Conservation (phyloP, 768 basidiomycete genomes). For the Lactarius indigo region DNA sequence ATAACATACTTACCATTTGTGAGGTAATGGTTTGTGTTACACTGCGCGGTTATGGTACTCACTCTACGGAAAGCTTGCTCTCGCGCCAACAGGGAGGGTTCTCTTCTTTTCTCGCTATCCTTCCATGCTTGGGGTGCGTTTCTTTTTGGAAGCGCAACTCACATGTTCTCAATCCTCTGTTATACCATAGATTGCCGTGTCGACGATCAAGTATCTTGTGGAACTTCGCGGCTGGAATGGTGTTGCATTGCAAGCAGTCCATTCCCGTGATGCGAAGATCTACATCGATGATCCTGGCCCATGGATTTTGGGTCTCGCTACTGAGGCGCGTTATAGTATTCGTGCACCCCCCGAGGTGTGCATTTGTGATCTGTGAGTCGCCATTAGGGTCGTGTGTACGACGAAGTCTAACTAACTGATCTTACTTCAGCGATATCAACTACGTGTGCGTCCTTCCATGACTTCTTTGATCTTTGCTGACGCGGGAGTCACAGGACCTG, state of each 20-base stretch:
- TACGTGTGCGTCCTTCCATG: slow-evolving; percentile 53
- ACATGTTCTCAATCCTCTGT: neutral
- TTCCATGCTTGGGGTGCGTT: slow-evolving; percentile 79
- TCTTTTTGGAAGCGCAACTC: neutral
- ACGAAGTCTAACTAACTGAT: neutral
- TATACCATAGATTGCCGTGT: slow-evolving; percentile 67
- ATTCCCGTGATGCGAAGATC: slow-evolving; percentile 87
- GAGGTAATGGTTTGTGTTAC: slow-evolving; percentile 51
- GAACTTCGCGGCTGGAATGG: slow-evolving; percentile 94
- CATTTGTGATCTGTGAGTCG: slow-evolving; percentile 74
- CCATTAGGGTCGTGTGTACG: neutral
- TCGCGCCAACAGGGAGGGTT: slow-evolving; percentile 82
- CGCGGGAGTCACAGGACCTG: slow-evolving; percentile 51
- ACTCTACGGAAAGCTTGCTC: slow-evolving; percentile 55
- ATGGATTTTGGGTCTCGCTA: slow-evolving; percentile 90
- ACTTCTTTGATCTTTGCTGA: slow-evolving; percentile 7
- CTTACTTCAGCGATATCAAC: slow-evolving; percentile 62
- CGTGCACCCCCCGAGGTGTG: slow-evolving; percentile 78
- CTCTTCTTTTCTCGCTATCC: slow-evolving; percentile 88
- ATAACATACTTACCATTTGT: slow-evolving; percentile 89
- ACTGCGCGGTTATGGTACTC: neutral
- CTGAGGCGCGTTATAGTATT: slow-evolving; percentile 77
- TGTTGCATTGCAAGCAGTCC: slow-evolving; percentile 75
- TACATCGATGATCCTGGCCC: slow-evolving; percentile 96
- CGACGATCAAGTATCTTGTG: slow-evolving; percentile 85